A percentile compares a stretch with the other conserved stretches of the same genome.
phyloP scores from a whole-genome alignment of 345 rosid genomes.

The Atalantia buxifolia region DNA sequence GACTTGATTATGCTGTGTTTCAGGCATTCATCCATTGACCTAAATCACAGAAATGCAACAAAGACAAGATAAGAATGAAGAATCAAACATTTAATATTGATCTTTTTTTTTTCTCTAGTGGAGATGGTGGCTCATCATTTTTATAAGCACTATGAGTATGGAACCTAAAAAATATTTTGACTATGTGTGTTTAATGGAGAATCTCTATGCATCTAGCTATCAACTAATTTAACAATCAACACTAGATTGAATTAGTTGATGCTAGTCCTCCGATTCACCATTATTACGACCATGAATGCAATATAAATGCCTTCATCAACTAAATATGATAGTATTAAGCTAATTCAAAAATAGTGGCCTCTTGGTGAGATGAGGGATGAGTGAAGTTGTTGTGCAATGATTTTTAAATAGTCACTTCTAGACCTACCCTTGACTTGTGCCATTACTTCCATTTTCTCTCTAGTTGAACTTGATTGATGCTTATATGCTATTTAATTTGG shows the following conservation, averaged over 20 bases:
- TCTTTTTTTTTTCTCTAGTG: background rate
- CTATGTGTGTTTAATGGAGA: background rate
- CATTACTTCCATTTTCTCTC: background rate
- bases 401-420: constrained; percentile 23
- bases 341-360: background rate
- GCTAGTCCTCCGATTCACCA: background rate
- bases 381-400: constrained; percentile 26
- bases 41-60: background rate
- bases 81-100: background rate
- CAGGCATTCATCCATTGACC: background rate
- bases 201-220: constrained; percentile 11
- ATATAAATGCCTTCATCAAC: background rate
- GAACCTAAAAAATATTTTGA: background rate
- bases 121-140: constrained; percentile 20
- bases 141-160: background rate
- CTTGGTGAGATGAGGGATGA: background rate
- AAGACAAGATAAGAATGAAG: background rate
- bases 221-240: background rate
- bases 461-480: background rate
- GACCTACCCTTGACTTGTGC: constrained; percentile 32
- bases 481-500: constrained; percentile 1
- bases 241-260: background rate
- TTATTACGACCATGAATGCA: background rate
- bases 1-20: background rate
- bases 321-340: background rate